A percentile compares a stretch with the other conserved stretches of the same genome.
phyloP scores from a whole-genome alignment of 78 protist species.

The Dictyostelium capitatum region DNA sequence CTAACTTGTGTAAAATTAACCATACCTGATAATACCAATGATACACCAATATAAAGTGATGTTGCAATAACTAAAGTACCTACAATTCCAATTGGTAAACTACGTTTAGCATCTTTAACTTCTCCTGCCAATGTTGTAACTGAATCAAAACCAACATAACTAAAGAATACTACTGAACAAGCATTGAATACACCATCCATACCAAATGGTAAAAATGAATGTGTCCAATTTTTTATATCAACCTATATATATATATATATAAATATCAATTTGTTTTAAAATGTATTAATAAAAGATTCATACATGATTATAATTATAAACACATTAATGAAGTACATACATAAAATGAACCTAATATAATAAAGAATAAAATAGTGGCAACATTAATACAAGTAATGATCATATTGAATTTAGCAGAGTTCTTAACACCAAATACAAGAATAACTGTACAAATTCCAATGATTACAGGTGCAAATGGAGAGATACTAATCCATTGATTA shows the following conservation, averaged over 20 bases:
- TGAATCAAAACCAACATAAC: conserved; percentile 88
- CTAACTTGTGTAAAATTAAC: conserved; percentile 13
- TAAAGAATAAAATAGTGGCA: conserved; percentile 59
- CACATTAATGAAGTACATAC: too few species aligned
- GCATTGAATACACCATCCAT: conserved; percentile 75
- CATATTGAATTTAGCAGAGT: conserved; percentile 55
- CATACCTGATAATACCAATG: conserved; percentile 81
- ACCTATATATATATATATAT: too few species aligned
- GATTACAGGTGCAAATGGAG: conserved; percentile 54
- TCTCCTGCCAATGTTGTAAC: conserved; percentile 84
- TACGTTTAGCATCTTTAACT: conserved; percentile 79
- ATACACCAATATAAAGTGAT: conserved; percentile 75
- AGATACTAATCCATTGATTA: background rate
- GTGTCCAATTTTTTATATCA: conserved; percentile 53
- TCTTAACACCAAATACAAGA: conserved; percentile 81
- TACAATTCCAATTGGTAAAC: conserved; percentile 86
- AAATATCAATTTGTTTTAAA: too few species aligned
- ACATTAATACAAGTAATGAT: conserved; percentile 66
- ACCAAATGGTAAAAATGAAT: conserved; percentile 85
- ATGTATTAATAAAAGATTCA: too few species aligned
- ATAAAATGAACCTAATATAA: conserved; percentile 63
- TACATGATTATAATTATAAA: too few species aligned
- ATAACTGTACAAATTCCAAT: conserved; percentile 50
- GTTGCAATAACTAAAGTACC: conserved; percentile 76
- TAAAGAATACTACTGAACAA: conserved; percentile 81